Evolutionary conservation across 1,284 basidiomycete species (phyloP).

Genomic region (Rhodotorula glutinis): DNA sequence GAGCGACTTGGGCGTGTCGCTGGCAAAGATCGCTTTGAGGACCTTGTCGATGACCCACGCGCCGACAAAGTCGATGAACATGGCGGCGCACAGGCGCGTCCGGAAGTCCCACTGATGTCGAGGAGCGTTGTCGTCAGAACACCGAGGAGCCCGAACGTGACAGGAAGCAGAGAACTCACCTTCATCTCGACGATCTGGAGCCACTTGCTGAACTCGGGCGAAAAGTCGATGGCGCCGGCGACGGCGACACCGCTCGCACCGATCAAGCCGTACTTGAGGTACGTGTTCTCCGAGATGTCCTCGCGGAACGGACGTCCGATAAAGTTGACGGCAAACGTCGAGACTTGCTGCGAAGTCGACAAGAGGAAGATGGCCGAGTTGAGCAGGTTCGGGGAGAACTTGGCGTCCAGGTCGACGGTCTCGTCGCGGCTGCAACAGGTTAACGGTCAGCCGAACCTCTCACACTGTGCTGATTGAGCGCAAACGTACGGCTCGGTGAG

Average conservation of each 20-base stretch:
- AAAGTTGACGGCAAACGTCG: slow-evolving; percentile 95
- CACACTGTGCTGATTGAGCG: no score
- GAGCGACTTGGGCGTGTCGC: slow-evolving; percentile 53
- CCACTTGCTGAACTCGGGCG: slow-evolving; percentile 95
- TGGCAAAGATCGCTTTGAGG: slow-evolving; percentile 85
- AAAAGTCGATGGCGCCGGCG: slow-evolving; percentile 78
- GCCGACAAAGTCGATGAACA: slow-evolving; percentile 83
- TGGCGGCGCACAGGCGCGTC: slow-evolving; percentile 67
- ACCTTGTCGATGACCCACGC: slow-evolving; percentile 78
- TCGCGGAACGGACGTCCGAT: slow-evolving; percentile 92
- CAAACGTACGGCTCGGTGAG: slow-evolving; percentile 67
- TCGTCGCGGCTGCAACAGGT: slow-evolving; percentile 58
- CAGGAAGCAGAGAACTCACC: not conserved
- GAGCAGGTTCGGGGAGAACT: slow-evolving; percentile 85
- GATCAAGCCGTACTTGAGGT: slow-evolving; percentile 84
- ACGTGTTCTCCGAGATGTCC: slow-evolving; percentile 86
- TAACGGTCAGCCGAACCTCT: slow-evolving; percentile 30
- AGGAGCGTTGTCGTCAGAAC: not conserved
- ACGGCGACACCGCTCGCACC: slow-evolving; percentile 81
- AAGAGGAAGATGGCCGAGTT: slow-evolving; percentile 94
- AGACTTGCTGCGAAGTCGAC: slow-evolving; percentile 67
- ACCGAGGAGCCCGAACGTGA: not conserved
- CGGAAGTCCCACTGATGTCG: slow-evolving; percentile 66
- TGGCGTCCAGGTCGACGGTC: slow-evolving; percentile 78
- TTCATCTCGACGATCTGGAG: slow-evolving; percentile 93